Conservation (phyloP, 2,329 filamentous ascomycete genomes). For the Teratosphaeria pseudoeucalypti region DNA sequence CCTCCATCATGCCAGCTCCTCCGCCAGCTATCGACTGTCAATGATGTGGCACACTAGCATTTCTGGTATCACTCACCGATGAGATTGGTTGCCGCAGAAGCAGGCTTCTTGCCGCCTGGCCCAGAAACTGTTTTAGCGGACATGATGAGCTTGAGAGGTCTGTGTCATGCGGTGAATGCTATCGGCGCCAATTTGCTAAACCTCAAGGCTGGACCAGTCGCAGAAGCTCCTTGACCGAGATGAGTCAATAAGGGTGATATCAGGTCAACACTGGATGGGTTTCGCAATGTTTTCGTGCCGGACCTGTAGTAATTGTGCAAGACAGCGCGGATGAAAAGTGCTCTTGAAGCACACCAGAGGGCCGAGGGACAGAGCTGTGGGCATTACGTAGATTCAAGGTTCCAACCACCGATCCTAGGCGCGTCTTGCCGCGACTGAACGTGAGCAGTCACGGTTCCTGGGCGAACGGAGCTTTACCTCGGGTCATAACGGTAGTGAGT, state of each 20-base stretch:
- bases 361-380: slow-evolving; percentile 2
- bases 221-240: neutral
- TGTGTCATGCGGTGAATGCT: neutral
- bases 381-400: slow-evolving; percentile 3
- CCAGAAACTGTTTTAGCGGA: slow-evolving; percentile 49
- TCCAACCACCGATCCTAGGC: slow-evolving; percentile 3
- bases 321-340: neutral
- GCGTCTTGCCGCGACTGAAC: slow-evolving; percentile 11
- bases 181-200: neutral
- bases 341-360: neutral
- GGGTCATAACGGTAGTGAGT: neutral
- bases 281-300: neutral
- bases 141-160: slow-evolving; percentile 32
- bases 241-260: neutral
- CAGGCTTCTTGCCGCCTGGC: slow-evolving; percentile 59
- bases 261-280: neutral
- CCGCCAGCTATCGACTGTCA: slow-evolving; percentile 59
- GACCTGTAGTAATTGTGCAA: neutral
- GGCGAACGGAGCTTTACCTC: slow-evolving; percentile 18
- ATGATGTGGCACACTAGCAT: neutral
- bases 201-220: neutral
- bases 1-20: slow-evolving; percentile 98
- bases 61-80: slow-evolving; percentile 54
- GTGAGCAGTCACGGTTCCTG: slow-evolving; percentile 9
- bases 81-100: slow-evolving; percentile 79